These are phyloP conservation scores for Zygotorulaspora chibaensis DNA, from an alignment of 805 yeast genomes.

Conservation along the genomic window DNA sequence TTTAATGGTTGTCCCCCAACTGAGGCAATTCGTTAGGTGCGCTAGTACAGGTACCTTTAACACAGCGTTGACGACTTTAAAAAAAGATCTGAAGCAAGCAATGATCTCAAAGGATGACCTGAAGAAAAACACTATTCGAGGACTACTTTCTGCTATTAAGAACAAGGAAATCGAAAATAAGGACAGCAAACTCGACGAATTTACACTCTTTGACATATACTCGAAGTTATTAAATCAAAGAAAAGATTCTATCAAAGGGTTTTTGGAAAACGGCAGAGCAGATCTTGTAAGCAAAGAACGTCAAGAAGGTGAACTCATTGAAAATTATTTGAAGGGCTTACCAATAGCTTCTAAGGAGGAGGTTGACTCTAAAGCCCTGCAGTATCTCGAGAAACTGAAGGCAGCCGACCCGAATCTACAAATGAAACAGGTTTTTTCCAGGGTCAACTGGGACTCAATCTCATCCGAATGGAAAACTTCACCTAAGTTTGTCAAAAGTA, in stretches of 20 bases:
- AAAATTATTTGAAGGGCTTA: constrained; percentile 37
- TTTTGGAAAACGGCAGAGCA: constrained; percentile 40
- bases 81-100: constrained; percentile 44
- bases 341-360: constrained; percentile 49
- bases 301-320: constrained; percentile 42
- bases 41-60: constrained; percentile 37
- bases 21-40: constrained; percentile 21
- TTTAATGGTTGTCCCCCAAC: background rate
- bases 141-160: constrained; percentile 41
- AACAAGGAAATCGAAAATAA: constrained; percentile 42
- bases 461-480: constrained; percentile 39
- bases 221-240: constrained; percentile 48
- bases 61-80: constrained; percentile 34
- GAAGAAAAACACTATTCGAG: constrained; percentile 43
- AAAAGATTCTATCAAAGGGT: constrained; percentile 47
- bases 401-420: constrained; percentile 25
- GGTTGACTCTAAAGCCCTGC: constrained; percentile 34
- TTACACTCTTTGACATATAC: constrained; percentile 35
- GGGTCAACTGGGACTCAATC: constrained; percentile 33
- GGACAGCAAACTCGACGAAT: constrained; percentile 35
- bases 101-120: constrained; percentile 44
- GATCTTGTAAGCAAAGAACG: constrained; percentile 54
- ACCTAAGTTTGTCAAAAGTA: constrained; percentile 29
- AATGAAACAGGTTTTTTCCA: constrained; percentile 32
- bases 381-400: constrained; percentile 23